phyloP scores from a whole-genome alignment of 2,329 filamentous ascomycete genomes.

The Elsinoe fawcettii region DNA sequence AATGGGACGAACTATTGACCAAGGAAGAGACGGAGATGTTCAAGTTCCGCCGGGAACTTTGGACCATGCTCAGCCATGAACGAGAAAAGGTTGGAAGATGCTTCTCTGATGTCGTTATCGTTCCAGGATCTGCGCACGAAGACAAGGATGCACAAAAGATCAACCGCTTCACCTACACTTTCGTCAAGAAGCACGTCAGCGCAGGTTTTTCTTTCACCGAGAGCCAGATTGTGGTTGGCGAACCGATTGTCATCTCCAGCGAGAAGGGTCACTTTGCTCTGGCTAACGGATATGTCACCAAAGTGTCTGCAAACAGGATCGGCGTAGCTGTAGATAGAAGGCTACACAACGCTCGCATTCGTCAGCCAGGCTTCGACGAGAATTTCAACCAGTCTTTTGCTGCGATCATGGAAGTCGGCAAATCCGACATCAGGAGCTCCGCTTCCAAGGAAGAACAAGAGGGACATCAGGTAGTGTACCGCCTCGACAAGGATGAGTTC shows the following conservation, averaged over 20 bases:
- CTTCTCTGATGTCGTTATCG: conserved; percentile 79
- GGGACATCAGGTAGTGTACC: conserved; percentile 58
- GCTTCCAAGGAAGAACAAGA: conserved; percentile 18
- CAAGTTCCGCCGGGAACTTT: conserved; percentile 80
- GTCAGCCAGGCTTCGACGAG: conserved; percentile 67
- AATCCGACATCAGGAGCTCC: conserved; percentile 35
- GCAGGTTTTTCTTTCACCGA: conserved; percentile 75
- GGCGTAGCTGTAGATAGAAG: conserved; percentile 84
- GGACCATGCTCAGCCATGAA: conserved; percentile 89
- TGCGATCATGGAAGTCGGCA: conserved; percentile 80
- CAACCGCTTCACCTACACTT: conserved; percentile 81
- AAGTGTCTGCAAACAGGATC: conserved; percentile 66
- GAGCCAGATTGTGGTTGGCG: conserved; percentile 77
- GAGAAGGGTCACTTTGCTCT: conserved; percentile 92
- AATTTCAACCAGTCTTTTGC: conserved; percentile 74
- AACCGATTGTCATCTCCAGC: conserved; percentile 93
- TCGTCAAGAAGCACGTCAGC: conserved; percentile 58
- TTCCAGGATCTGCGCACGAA: conserved; percentile 65
- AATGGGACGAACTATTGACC: conserved; percentile 88
- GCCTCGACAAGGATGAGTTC: conserved; percentile 95
- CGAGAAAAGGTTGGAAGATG: conserved; percentile 83
- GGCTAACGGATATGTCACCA: conserved; percentile 81
- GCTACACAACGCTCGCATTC: conserved; percentile 76
- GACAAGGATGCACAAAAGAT: conserved; percentile 62
- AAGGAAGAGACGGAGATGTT: conserved; percentile 90